Percentiles rank a stretch among this genome's conserved stretches.
Evolutionary conservation across 805 yeast species (phyloP).

Genomic region (Candida berthetii): DNA sequence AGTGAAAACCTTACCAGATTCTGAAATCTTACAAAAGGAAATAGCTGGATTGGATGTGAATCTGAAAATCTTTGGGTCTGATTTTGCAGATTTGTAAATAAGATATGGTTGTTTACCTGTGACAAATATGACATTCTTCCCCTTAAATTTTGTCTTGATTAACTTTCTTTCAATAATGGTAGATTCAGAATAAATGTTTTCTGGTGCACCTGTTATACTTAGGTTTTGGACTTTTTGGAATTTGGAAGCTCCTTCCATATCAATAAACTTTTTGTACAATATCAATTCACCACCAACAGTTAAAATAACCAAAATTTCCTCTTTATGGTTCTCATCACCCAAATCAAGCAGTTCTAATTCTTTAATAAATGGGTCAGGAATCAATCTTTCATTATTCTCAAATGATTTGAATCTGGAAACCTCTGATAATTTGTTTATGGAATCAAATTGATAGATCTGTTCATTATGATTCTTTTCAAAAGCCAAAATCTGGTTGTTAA

Average conservation of each 20-base stretch:
- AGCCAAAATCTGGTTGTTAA: constrained; percentile 66
- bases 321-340: constrained; percentile 50
- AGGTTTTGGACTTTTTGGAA: constrained; percentile 32
- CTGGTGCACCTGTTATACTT: constrained; percentile 73
- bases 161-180: constrained; percentile 62
- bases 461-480: constrained; percentile 47
- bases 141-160: constrained; percentile 53
- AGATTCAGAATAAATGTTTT: constrained; percentile 57
- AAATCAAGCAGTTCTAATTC: constrained; percentile 57
- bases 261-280: constrained; percentile 53
- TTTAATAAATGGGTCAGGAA: constrained; percentile 71
- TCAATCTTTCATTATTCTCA: constrained; percentile 26
- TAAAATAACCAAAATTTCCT: constrained; percentile 62
- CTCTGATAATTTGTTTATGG: constrained; percentile 29
- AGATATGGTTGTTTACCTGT: constrained; percentile 72
- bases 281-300: constrained; percentile 80
- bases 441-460: constrained; percentile 29
- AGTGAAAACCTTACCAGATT: constrained; percentile 15
- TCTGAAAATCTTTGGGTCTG: constrained; percentile 59
- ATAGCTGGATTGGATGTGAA: constrained; percentile 60
- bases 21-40: constrained; percentile 52
- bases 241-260: constrained; percentile 34
- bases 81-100: constrained; percentile 56
- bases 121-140: constrained; percentile 54
- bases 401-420: constrained; percentile 30